Percentiles rank a stretch among this genome's conserved stretches.
Evolutionary conservation across 2,329 filamentous ascomycete species (phyloP).

Genomic region (Daldinia sp.): DNA sequence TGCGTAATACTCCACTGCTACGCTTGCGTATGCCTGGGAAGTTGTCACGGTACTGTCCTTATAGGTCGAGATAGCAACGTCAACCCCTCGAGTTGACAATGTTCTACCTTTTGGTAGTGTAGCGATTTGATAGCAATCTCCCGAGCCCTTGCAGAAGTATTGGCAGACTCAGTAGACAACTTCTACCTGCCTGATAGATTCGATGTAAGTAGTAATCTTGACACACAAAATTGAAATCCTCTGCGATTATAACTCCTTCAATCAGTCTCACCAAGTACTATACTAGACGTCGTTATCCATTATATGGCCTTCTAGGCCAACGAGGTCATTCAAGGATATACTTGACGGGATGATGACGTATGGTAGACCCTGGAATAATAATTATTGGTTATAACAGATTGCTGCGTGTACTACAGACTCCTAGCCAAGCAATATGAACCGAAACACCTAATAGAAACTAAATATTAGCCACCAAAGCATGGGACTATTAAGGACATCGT

Average conservation of each 20-base stretch:
- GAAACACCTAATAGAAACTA: not conserved
- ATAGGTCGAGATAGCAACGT: too few species aligned
- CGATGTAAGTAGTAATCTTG: not conserved
- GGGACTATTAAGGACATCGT: too few species aligned
- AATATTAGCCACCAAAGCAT: not conserved
- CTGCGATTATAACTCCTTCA: not conserved
- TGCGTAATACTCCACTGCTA: too few species aligned
- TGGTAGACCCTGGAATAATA: not conserved
- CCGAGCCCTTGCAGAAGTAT: too few species aligned
- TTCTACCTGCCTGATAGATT: not conserved
- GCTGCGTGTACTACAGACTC: not conserved
- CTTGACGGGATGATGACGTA: not conserved
- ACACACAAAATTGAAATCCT: not conserved
- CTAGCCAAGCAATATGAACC: not conserved
- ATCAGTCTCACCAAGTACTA: not conserved
- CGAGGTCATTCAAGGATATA: not conserved
- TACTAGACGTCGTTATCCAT: not conserved
- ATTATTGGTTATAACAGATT: not conserved
- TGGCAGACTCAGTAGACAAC: not conserved
- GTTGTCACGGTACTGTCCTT: too few species aligned
- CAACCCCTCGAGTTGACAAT: too few species aligned
- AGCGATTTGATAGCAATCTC: too few species aligned
- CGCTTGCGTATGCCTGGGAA: not conserved
- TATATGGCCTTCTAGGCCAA: too few species aligned
- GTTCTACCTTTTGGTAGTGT: too few species aligned